phyloP scores from a whole-genome alignment of 2,329 filamentous ascomycete species.

The Volutella citrinella region DNA sequence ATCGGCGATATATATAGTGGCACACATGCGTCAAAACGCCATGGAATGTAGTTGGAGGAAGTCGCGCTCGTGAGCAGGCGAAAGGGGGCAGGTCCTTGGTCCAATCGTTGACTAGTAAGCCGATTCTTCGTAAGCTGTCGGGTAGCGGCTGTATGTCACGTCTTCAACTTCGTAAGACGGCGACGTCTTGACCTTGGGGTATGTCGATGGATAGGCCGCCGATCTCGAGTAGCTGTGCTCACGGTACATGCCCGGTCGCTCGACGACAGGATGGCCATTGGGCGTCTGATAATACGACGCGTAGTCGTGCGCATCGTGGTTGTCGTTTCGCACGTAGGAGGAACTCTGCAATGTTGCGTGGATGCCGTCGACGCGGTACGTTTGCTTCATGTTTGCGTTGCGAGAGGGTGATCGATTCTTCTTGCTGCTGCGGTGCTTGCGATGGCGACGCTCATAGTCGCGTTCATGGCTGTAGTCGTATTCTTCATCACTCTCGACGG shows the following conservation, averaged over 20 bases:
- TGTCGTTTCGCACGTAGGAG: constrained; percentile 26
- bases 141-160: constrained; percentile 30
- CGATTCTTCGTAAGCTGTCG: constrained; percentile 24
- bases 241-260: constrained; percentile 29
- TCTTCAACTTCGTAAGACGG: constrained; percentile 28
- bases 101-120: constrained; percentile 6
- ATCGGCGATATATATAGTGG: constrained; percentile 17
- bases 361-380: constrained; percentile 28
- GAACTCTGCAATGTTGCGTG: constrained; percentile 26
- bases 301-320: constrained; percentile 18
- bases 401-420: constrained; percentile 33
- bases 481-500: constrained; percentile 34
- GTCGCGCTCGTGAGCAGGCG: constrained; percentile 7
- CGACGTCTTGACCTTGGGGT: constrained; percentile 33
- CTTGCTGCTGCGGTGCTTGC: constrained; percentile 35
- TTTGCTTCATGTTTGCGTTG: constrained; percentile 21
- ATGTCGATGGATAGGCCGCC: constrained; percentile 17
- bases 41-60: constrained; percentile 19
- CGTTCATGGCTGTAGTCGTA: constrained; percentile 26
- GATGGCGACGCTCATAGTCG: constrained; percentile 26
- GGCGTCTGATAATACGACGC: constrained; percentile 20
- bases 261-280: constrained; percentile 19
- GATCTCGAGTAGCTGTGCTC: constrained; percentile 30
- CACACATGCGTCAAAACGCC: constrained; percentile 26
- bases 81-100: constrained; percentile 1